Conservation (phyloP, 345 rosid genomes). For the Excoecaria cochinchinensis region DNA sequence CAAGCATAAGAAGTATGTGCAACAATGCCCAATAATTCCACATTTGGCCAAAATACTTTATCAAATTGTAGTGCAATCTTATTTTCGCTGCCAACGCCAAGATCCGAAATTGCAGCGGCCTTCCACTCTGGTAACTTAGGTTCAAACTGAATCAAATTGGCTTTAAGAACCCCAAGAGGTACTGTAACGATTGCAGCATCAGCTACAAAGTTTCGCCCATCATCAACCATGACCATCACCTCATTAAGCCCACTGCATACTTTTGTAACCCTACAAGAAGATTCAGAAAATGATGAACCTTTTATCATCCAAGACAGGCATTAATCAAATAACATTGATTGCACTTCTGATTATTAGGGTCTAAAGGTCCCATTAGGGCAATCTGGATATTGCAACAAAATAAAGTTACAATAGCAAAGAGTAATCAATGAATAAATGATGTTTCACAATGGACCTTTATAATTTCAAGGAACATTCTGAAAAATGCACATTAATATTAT, state of each 20-base stretch:
- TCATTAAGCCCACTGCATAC: constrained; percentile 48
- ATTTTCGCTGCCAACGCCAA: constrained; percentile 82
- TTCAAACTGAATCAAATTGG: constrained; percentile 72
- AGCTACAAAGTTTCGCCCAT: constrained; percentile 56
- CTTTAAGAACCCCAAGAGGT: constrained; percentile 80
- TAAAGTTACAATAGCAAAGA: neutral
- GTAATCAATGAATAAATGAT: too few species aligned
- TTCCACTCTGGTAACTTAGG: constrained; percentile 87
- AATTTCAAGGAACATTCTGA: too few species aligned
- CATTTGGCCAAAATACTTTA: constrained; percentile 76
- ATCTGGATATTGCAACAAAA: neutral
- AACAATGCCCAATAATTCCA: constrained; percentile 70
- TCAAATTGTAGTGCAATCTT: constrained; percentile 72
- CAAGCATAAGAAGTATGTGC: constrained; percentile 73
- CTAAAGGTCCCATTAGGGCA: neutral
- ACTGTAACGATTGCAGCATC: constrained; percentile 77
- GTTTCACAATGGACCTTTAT: too few species aligned
- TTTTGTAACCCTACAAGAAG: constrained; percentile 53
- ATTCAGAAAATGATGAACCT: constrained; percentile 16
- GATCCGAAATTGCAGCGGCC: constrained; percentile 66
- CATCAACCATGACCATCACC: constrained; percentile 59
- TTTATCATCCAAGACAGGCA: neutral
- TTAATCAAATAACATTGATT: neutral
- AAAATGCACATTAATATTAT: too few species aligned
- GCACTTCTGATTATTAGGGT: neutral